Percentiles rank a stretch among this genome's conserved stretches.
Evolutionary conservation across 148 eudicot genomes (phyloP).

Genomic region (Vaccinium vitisidaea): DNA sequence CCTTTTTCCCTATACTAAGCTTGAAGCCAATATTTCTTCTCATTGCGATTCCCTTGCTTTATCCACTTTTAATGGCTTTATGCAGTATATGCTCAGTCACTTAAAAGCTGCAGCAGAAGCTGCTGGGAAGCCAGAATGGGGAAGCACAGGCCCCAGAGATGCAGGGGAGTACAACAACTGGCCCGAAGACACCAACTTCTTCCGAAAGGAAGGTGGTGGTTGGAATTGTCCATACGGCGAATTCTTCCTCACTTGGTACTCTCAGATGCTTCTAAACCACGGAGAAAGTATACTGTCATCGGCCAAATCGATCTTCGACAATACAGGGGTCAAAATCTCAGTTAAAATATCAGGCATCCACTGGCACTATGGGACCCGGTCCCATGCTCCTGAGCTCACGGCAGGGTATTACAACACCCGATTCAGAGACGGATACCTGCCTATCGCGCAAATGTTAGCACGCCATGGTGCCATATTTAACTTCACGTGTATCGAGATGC

Average conservation of each 20-base stretch:
- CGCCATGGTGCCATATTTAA: conserved; percentile 83
- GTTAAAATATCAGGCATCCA: conserved; percentile 92
- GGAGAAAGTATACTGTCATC: conserved; percentile 73
- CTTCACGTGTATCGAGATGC: conserved; percentile 97
- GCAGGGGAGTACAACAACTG: conserved; percentile 93
- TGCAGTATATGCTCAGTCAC: conserved; percentile 81
- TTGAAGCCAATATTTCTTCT: background rate
- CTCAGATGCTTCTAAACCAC: conserved; percentile 79
- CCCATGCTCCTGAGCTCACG: conserved; percentile 95
- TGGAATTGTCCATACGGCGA: conserved; percentile 77
- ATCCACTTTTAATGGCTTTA: background rate
- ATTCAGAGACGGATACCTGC: conserved; percentile 75
- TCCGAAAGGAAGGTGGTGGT: conserved; percentile 77
- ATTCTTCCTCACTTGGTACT: conserved; percentile 94
- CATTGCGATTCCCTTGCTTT: background rate
- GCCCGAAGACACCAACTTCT: conserved; percentile 95
- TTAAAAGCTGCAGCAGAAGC: conserved; percentile 88
- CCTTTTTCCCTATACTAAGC: background rate
- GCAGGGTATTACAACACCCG: conserved; percentile 98
- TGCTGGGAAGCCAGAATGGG: conserved; percentile 87
- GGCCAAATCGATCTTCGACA: conserved; percentile 45
- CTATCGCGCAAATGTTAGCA: conserved; percentile 80
- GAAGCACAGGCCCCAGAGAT: conserved; percentile 83
- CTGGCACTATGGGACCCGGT: conserved; percentile 94
- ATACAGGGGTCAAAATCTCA: conserved; percentile 65